phyloP scores from a whole-genome alignment of 2,329 filamentous ascomycete species.

The Moelleriella libera region DNA sequence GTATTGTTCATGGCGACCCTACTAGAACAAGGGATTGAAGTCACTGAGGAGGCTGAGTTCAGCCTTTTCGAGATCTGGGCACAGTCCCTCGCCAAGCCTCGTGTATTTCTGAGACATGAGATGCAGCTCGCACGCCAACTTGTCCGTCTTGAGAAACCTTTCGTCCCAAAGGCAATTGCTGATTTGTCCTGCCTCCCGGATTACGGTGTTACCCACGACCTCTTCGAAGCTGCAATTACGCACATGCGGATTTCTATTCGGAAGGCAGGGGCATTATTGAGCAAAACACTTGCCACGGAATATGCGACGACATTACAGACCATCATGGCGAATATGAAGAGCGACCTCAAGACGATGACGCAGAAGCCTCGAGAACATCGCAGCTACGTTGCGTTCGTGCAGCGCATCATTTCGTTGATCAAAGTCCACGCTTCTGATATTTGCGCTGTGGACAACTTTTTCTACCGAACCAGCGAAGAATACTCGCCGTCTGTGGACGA shows the following conservation, averaged over 20 bases:
- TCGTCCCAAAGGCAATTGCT: constrained; percentile 25
- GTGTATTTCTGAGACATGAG: constrained; percentile 29
- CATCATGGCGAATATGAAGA: constrained; percentile 40
- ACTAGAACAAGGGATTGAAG: constrained; percentile 28
- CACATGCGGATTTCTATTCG: constrained; percentile 35
- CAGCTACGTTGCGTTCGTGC: constrained; percentile 35
- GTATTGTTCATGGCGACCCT: constrained; percentile 37
- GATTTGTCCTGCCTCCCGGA: constrained; percentile 23
- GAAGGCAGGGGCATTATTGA: constrained; percentile 18
- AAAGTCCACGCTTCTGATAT: constrained; percentile 39
- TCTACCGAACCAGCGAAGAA: constrained; percentile 39
- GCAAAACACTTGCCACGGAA: constrained; percentile 22
- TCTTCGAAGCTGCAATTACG: constrained; percentile 34
- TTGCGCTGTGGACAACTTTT: constrained; percentile 39
- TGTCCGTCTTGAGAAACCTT: constrained; percentile 24
- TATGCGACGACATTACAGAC: constrained; percentile 27
- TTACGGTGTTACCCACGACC: constrained; percentile 31
- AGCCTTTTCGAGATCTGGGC: constrained; percentile 38
- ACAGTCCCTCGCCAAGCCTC: constrained; percentile 35
- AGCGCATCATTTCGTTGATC: constrained; percentile 36
- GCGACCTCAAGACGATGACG: constrained; percentile 27
- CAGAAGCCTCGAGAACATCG: constrained; percentile 25
- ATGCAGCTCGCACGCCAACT: constrained; percentile 33
- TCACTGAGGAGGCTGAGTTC: constrained; percentile 30
- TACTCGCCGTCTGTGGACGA: constrained; percentile 42